A percentile compares a stretch with the other conserved stretches of the same genome.
Evolutionary conservation across 2,329 filamentous ascomycete genomes (phyloP).

Genomic region (Fusarium guadeloupense): DNA sequence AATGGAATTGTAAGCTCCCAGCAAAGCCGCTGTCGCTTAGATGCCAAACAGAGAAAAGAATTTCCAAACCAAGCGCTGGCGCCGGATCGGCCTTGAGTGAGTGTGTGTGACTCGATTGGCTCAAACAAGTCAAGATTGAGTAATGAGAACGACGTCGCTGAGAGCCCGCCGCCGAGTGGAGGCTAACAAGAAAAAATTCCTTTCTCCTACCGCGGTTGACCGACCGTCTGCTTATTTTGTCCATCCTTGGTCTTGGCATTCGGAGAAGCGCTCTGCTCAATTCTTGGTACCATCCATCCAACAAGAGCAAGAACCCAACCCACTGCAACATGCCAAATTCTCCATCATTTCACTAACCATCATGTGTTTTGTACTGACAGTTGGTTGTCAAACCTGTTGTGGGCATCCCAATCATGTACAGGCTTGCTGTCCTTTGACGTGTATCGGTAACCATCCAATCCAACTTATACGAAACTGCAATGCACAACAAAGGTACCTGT

Average conservation of each 20-base stretch:
- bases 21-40: conserved; percentile 23
- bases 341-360: conserved; percentile 24
- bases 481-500: no score
- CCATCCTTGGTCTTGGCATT: conserved; percentile 8
- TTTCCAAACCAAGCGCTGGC: conserved; percentile 24
- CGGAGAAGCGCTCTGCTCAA: neutral
- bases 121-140: conserved; percentile 45
- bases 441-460: conserved; percentile 1
- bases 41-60: conserved; percentile 33
- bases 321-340: conserved; percentile 21
- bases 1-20: conserved; percentile 8
- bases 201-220: conserved; percentile 3
- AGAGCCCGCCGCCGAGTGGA: conserved; percentile 34
- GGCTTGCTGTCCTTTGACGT: conserved; percentile 32
- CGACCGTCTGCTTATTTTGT: conserved; percentile 29
- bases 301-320: neutral
- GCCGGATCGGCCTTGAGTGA: conserved; percentile 33
- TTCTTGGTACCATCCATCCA: neutral
- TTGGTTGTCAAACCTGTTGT: neutral
- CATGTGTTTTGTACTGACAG: conserved; percentile 17
- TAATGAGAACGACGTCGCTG: conserved; percentile 49
- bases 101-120: conserved; percentile 46
- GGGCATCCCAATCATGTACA: conserved; percentile 3
- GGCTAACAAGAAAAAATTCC: conserved; percentile 30
- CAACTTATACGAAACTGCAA: no score